Conservation (phyloP, 495 filamentous ascomycete genomes). For the Xylaria venustula region DNA sequence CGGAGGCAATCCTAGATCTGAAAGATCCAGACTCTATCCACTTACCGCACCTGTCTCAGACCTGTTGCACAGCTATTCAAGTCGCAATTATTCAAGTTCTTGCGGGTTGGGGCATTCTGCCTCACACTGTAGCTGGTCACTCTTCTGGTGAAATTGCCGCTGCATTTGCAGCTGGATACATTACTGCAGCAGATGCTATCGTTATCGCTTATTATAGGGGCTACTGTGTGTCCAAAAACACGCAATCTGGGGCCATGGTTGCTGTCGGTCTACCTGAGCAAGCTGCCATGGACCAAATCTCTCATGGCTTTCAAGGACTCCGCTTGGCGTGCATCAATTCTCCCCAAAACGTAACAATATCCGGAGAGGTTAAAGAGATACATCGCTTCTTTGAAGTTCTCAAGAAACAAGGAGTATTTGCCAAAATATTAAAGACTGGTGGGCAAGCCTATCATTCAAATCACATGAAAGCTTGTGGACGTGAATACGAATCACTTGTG, state of each 20-base stretch:
- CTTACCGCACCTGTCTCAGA: slow-evolving; percentile 24
- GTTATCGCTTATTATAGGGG: slow-evolving; percentile 46
- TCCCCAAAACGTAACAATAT: slow-evolving; percentile 47
- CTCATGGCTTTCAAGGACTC: slow-evolving; percentile 7
- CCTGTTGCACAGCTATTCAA: slow-evolving; percentile 51
- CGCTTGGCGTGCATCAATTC: slow-evolving; percentile 52
- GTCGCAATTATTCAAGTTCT: slow-evolving; percentile 54
- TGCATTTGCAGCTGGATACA: slow-evolving; percentile 44
- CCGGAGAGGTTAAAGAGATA: slow-evolving; percentile 41
- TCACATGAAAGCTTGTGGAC: slow-evolving; percentile 21
- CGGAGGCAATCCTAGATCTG: too few relatives aligned
- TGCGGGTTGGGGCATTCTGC: slow-evolving; percentile 45
- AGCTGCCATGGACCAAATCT: not conserved
- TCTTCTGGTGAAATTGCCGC: slow-evolving; percentile 64
- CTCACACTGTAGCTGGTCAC: slow-evolving; percentile 55
- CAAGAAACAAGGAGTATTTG: slow-evolving; percentile 33
- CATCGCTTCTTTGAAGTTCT: slow-evolving; percentile 25
- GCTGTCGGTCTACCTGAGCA: slow-evolving; percentile 40
- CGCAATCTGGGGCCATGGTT: slow-evolving; percentile 40
- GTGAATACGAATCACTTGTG: too few relatives aligned
- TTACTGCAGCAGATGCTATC: slow-evolving; percentile 45
- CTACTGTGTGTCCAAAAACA: slow-evolving; percentile 23
- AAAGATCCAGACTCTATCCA: too few relatives aligned
- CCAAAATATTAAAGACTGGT: slow-evolving; percentile 15
- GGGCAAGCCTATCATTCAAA: slow-evolving; percentile 44